A percentile compares a stretch with the other conserved stretches of the same genome.
These are phyloP conservation scores for Aureobasidium lini DNA, from an alignment of 2,329 filamentous ascomycete species.

Conservation along the genomic window DNA sequence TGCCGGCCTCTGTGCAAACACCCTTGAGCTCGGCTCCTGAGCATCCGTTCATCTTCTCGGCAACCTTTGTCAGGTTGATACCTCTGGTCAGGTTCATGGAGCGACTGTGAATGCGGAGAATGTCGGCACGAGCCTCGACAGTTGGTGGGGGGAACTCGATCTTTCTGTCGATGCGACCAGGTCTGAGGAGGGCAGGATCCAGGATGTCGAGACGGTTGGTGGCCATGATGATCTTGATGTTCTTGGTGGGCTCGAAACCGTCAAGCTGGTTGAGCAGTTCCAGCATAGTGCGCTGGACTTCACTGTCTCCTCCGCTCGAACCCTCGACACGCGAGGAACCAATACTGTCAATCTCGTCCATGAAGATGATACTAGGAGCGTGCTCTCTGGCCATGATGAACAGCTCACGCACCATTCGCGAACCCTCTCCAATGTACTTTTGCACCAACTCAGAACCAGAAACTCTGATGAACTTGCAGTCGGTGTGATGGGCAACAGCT, in stretches of 20 bases:
- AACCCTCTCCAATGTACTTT: constrained; percentile 98
- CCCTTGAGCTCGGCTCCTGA: constrained; percentile 97
- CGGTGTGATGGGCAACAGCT: constrained; percentile 95
- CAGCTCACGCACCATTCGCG: constrained; percentile 94
- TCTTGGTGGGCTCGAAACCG: constrained; percentile 97
- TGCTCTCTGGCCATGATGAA: constrained; percentile 99
- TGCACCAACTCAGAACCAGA: constrained; percentile 94
- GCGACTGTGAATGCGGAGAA: constrained; percentile 91
- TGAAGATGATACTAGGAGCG: constrained; percentile 98
- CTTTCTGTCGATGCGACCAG: constrained; percentile 97
- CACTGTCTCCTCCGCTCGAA: constrained; percentile 88
- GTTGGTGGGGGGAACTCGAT: constrained; percentile 98
- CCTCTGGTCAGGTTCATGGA: constrained; percentile 98
- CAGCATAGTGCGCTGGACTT: constrained; percentile 97
- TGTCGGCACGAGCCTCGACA: constrained; percentile 92
- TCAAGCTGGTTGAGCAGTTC: constrained; percentile 97
- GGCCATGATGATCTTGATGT: constrained; percentile 99
- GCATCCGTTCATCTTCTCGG: constrained; percentile 99
- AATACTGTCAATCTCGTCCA: constrained; percentile 99
- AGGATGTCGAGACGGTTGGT: constrained; percentile 97
- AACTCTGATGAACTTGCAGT: constrained; percentile 98
- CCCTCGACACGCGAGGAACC: constrained; percentile 95
- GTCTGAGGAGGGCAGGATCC: constrained; percentile 86
- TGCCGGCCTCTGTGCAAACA: constrained; percentile 96
- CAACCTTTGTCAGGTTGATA: constrained; percentile 96